Percentiles rank a stretch among this genome's conserved stretches.
Evolutionary conservation across 192 early-diverging fungal genomes (phyloP).

Genomic region (Coemansia sp.): DNA sequence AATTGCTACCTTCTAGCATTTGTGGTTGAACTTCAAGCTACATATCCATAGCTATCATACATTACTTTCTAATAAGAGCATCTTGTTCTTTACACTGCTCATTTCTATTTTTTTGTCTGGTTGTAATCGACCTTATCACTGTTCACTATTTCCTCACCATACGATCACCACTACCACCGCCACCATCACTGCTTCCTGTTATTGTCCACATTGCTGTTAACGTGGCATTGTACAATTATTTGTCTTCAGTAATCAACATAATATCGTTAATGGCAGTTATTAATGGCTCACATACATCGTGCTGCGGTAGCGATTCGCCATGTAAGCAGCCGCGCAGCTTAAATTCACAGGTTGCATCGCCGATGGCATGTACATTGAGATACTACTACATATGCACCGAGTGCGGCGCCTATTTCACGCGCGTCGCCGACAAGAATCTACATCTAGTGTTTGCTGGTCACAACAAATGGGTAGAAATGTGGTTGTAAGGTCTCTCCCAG

Average conservation of each 20-base stretch:
- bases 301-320: neutral
- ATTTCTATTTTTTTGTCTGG: too few relatives aligned
- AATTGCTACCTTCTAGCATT: too few relatives aligned
- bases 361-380: constrained; percentile 23
- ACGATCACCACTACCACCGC: too few relatives aligned
- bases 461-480: constrained; percentile 38
- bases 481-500: constrained; percentile 6
- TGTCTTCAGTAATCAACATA: neutral
- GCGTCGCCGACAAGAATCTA: constrained; percentile 43
- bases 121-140: too few relatives aligned
- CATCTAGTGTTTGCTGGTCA: constrained; percentile 42
- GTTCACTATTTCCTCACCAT: too few relatives aligned
- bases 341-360: constrained; percentile 1
- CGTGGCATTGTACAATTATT: too few relatives aligned
- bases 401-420: constrained; percentile 37
- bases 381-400: constrained; percentile 49
- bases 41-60: too few relatives aligned
- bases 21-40: too few relatives aligned
- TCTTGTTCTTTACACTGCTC: too few relatives aligned
- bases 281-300: neutral
- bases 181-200: too few relatives aligned
- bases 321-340: neutral
- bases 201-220: too few relatives aligned
- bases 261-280: neutral
- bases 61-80: too few relatives aligned